A percentile compares a stretch with the other conserved stretches of the same genome.
These are phyloP conservation scores for Lachancea dasiensis DNA, from an alignment of 805 yeast genomes.

Conservation along the genomic window DNA sequence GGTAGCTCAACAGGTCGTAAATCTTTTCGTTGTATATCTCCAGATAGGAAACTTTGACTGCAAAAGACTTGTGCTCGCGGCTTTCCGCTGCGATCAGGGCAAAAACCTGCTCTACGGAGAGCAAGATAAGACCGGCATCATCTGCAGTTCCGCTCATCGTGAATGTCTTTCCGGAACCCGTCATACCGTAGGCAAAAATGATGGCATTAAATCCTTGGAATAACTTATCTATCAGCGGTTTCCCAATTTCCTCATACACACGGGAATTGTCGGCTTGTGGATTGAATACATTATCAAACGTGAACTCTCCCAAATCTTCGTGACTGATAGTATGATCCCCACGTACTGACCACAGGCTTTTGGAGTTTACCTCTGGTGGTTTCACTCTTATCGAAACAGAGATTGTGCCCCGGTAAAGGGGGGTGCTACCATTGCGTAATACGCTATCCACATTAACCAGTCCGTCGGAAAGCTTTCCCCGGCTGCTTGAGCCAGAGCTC, in stretches of 20 bases:
- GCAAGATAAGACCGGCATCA: constrained; percentile 67
- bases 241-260: constrained; percentile 56
- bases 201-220: constrained; percentile 81
- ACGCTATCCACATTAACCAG: constrained; percentile 4
- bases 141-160: constrained; percentile 69
- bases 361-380: constrained; percentile 40
- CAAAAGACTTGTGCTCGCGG: constrained; percentile 30
- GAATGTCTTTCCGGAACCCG: constrained; percentile 87
- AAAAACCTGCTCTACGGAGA: constrained; percentile 50
- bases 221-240: constrained; percentile 46
- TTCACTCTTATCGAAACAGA: constrained; percentile 73
- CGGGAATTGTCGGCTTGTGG: constrained; percentile 47
- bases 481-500: constrained; percentile 7
- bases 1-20: constrained; percentile 57
- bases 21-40: constrained; percentile 87
- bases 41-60: constrained; percentile 61
- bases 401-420: constrained; percentile 59
- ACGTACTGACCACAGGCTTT: constrained; percentile 29
- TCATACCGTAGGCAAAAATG: constrained; percentile 90
- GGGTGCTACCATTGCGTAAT: constrained; percentile 1
- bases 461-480: constrained; percentile 3
- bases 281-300: constrained; percentile 74
- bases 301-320: constrained; percentile 58
- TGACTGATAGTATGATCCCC: constrained; percentile 38
- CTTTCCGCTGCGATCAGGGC: constrained; percentile 35